Evolutionary conservation across 805 yeast species (phyloP), one percentile per base, ranked within the genome.

Genomic region (Cyberlindnera mycetangii): DNA sequence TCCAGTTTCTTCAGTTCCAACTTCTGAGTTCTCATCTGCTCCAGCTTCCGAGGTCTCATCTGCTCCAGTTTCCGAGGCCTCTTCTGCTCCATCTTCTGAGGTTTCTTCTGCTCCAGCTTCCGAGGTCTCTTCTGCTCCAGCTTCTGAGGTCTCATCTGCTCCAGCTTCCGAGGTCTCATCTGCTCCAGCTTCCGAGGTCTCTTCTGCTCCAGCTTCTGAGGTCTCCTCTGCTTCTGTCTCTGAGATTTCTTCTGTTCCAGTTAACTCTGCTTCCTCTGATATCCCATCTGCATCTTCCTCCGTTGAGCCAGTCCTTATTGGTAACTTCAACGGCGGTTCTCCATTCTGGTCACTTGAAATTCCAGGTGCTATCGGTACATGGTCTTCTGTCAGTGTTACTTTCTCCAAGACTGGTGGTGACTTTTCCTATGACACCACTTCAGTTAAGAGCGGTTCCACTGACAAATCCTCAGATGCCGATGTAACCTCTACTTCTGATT

Each of bases 321-420:
- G 37, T 7, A n/a, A 3, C 14, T 47, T 44, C 49, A 43, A 52
- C 32, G 47, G 48, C 31, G 44, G 58, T 42, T 49, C 55, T 36
- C 41, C 39, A 14, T 39, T 49, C 45, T 39, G 42, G 42, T 11
- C 21, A 3, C 28, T 40, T 3, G 27, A 14, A 6, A 20, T 40
- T 28, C 44, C 37, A 33, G 39, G 38, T 2, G 20, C 19, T 5
- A 16, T 33, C n/a, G 38, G 30, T 15, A 11, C 38, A 6, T 40
- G 38, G 44, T 22, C 37, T 17, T 25, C 32, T 3, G 39, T 40
- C 30, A 12, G 16, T 11, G 25, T 32, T 12, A 17, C 34, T 5
- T 24, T 39, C 32, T 10, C 31, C 19, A 28, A 30, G 19, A 15
- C 19, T 9, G 14, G 8, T n/a, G 41, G 34, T 18, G 33, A 19